A percentile compares a stretch with the other conserved stretches of the same genome.
Conservation (phyloP, 805 yeast genomes). For the Yueomyces sinensis region DNA sequence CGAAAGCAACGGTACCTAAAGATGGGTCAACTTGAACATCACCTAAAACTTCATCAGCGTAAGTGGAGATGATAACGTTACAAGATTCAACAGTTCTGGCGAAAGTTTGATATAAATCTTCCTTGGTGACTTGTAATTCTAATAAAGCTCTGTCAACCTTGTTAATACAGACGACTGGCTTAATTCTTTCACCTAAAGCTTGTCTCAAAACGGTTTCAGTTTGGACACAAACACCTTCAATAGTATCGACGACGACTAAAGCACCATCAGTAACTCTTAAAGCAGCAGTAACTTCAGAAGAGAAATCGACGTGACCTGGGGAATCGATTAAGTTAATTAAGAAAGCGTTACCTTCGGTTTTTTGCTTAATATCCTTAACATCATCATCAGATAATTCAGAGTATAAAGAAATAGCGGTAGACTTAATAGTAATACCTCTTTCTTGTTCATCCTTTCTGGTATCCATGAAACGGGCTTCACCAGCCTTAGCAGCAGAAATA, state of each 20-base stretch:
- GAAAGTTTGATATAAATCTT: constrained; percentile 95
- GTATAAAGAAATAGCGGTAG: constrained; percentile 93
- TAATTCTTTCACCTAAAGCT: constrained; percentile 97
- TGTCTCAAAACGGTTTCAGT: constrained; percentile 99
- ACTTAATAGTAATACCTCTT: constrained; percentile 98
- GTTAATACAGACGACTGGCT: constrained; percentile 97
- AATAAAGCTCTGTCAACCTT: constrained; percentile 98
- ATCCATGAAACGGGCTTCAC: constrained; percentile 99
- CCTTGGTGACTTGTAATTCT: constrained; percentile 97
- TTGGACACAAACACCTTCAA: constrained; percentile 99
- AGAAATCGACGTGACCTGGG: constrained; percentile 99
- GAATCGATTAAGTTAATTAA: constrained; percentile 97
- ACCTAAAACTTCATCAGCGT: constrained; percentile 79
- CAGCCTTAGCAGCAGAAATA: constrained; percentile 98
- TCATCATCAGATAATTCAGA: constrained; percentile 70
- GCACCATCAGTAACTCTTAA: constrained; percentile 99
- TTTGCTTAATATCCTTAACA: constrained; percentile 79
- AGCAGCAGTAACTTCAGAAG: constrained; percentile 99
- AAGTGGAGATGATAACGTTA: constrained; percentile 94
- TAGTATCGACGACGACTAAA: constrained; percentile 95
- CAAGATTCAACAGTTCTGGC: constrained; percentile 98
- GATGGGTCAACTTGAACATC: constrained; percentile 98
- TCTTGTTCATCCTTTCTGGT: constrained; percentile 99
- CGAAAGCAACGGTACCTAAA: constrained; percentile 97
- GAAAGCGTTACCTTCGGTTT: constrained; percentile 79